Evolutionary conservation across 495 filamentous ascomycete genomes (phyloP).

Genomic region (Paragyromitra xinjiangensis): DNA sequence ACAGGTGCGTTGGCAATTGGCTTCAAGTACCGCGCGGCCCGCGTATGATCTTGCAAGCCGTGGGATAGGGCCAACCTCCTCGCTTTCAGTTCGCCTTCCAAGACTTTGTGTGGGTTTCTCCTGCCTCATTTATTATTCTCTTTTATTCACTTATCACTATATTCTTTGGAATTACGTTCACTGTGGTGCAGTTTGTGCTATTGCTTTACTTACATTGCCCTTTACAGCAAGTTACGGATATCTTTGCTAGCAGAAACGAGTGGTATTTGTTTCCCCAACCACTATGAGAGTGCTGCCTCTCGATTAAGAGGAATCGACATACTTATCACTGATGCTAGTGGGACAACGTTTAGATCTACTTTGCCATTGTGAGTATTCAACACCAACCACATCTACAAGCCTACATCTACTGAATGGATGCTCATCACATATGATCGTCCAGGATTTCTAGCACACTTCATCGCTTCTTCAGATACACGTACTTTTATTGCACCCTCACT

Average conservation of each 20-base stretch:
- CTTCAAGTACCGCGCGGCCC: not conserved
- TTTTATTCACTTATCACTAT: not conserved
- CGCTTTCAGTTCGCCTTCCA: too few species aligned
- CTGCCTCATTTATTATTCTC: not conserved
- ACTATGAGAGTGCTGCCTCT: not conserved
- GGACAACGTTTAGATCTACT: not conserved
- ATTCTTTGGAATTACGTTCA: not conserved
- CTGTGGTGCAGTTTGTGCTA: too few species aligned
- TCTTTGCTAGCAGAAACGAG: not conserved
- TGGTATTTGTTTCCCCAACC: not conserved
- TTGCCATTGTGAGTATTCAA: not conserved
- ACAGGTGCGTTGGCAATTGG: not conserved
- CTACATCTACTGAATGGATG: not conserved
- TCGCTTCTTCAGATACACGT: too few species aligned
- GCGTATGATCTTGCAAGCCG: not conserved
- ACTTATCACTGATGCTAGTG: not conserved
- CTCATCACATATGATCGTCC: not conserved
- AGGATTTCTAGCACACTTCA: not conserved
- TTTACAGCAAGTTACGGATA: too few species aligned
- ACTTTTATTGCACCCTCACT: not conserved
- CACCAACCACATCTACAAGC: not conserved
- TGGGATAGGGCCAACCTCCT: too few species aligned
- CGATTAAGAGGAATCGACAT: not conserved
- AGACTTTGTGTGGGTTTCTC: not conserved
- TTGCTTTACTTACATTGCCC: not conserved